phyloP scores from a whole-genome alignment of 805 yeast species.

The Yarrowia osloensis region DNA sequence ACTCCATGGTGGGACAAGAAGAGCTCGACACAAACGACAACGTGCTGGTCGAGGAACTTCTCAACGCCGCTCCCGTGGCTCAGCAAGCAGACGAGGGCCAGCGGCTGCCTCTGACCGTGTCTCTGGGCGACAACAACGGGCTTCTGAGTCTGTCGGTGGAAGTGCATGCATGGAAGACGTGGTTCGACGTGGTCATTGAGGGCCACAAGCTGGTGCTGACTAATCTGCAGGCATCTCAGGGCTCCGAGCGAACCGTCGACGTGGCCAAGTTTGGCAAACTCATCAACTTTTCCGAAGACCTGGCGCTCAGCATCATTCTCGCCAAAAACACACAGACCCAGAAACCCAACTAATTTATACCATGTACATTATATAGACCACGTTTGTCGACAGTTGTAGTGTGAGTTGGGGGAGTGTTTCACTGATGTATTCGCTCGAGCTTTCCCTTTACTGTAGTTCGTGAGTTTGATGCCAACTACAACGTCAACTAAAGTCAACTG shows the following conservation, averaged over 20 bases:
- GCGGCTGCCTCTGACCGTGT: background rate
- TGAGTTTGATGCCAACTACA: no score
- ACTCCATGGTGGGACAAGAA: conserved; percentile 16
- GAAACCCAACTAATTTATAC: background rate
- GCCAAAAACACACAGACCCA: background rate
- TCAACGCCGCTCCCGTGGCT: background rate
- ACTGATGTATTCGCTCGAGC: no score
- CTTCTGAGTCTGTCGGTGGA: conserved; percentile 18
- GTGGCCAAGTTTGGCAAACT: background rate
- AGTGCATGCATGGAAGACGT: conserved; percentile 14
- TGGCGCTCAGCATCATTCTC: background rate
- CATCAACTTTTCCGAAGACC: conserved; percentile 11
- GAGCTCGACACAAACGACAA: conserved; percentile 8
- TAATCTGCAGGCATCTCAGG: background rate
- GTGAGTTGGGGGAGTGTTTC: no score
- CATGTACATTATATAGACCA: background rate
- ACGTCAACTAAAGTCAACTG: no score
- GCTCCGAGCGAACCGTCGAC: background rate
- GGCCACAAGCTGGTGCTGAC: background rate
- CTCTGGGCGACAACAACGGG: conserved; percentile 25
- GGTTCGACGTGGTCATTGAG: conserved; percentile 13
- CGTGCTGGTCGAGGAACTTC: conserved; percentile 26
- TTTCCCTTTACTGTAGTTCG: no score
- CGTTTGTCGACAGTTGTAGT: no score
- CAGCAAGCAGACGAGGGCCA: conserved; percentile 2